Evolutionary conservation across 2,329 filamentous ascomycete genomes (phyloP).

Genomic region (Claviceps sorghi): DNA sequence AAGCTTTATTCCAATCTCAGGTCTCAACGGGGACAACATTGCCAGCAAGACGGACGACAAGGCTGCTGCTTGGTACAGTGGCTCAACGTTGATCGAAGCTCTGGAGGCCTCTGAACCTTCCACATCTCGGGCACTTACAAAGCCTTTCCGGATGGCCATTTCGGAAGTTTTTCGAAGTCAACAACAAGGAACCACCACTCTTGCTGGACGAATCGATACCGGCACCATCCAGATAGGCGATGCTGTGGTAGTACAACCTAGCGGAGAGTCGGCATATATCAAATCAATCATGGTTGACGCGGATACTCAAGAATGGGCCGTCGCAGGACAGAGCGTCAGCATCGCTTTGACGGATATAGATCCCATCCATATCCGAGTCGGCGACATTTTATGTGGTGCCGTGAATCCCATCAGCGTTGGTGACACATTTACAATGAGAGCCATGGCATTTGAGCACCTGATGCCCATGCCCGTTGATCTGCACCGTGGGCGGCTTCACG

Average conservation of each 20-base stretch:
- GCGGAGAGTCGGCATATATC: conserved; percentile 64
- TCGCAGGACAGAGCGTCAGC: conserved; percentile 77
- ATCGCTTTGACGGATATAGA: conserved; percentile 81
- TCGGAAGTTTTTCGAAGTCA: conserved; percentile 73
- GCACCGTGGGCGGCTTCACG: conserved; percentile 70
- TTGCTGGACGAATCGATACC: conserved; percentile 74
- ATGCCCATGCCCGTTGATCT: conserved; percentile 83
- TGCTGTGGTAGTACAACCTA: conserved; percentile 62
- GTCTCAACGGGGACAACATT: conserved; percentile 79
- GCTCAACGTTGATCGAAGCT: conserved; percentile 65
- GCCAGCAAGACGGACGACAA: conserved; percentile 40
- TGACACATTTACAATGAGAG: conserved; percentile 64
- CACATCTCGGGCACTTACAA: conserved; percentile 49
- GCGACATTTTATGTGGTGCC: conserved; percentile 72
- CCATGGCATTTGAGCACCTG: conserved; percentile 78
- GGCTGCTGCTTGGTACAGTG: conserved; percentile 63
- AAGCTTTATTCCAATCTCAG: conserved; percentile 78
- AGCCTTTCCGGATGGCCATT: conserved; percentile 74
- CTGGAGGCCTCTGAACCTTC: conserved; percentile 71
- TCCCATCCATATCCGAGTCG: conserved; percentile 62
- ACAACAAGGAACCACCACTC: conserved; percentile 66
- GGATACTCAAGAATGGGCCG: conserved; percentile 68
- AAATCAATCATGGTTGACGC: conserved; percentile 69
- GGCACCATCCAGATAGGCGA: conserved; percentile 80
- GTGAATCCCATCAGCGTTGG: conserved; percentile 53